Base-by-base conservation (phyloP, 768 basidiomycete species). In the Agaricus bisporus region DNA sequence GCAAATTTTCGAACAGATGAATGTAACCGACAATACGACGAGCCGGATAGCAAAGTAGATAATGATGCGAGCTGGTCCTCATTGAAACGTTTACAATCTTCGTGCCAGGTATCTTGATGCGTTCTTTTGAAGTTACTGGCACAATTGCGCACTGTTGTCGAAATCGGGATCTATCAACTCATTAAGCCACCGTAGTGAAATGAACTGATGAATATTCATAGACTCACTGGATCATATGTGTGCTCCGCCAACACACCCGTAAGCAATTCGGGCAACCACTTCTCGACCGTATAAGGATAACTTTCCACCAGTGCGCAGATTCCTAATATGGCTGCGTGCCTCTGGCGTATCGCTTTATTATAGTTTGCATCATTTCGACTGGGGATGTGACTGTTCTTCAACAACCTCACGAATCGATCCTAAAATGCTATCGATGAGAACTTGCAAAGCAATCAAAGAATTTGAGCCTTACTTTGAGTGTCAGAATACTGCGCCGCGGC, bases 251-350 rank as follows among this genome's bases (percentile, higher is more conserved):
- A 73, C 17, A 89, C 78, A 56, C 80, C 84, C 37, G 88, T 86
- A 57, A 95, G 70, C 41, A 97, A 76, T 44, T 85, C 82, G 0
- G 94, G 91, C 80, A 95, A 85, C 88, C 94, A 98, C 58, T 85
- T 83, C 63, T 95, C 95, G 12, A 98, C 87, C 1, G 93, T 94
- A 69, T 97, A 97, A 0, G 95, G 95, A 66, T 89, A 95, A 54
- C 93, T 95, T 61, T 95, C 91, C 32, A 98, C 82, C 29, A 98
- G 73, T 5, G 95, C 91, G 59, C 91, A 91, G 41, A 95, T 84
- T n/a, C 95, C 95, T 45, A 98, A 76, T 54, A 98, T 88, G 1
- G 93, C 93, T 22, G 91, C 89, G 67, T 97, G 93, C 20, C 90
- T 80, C 63, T 86, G 81, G 25, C 91, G 82, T 12, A 95, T 71